Conservation (phyloP, 2,329 filamentous ascomycete species). For the Phaeosphaeria sp. region DNA sequence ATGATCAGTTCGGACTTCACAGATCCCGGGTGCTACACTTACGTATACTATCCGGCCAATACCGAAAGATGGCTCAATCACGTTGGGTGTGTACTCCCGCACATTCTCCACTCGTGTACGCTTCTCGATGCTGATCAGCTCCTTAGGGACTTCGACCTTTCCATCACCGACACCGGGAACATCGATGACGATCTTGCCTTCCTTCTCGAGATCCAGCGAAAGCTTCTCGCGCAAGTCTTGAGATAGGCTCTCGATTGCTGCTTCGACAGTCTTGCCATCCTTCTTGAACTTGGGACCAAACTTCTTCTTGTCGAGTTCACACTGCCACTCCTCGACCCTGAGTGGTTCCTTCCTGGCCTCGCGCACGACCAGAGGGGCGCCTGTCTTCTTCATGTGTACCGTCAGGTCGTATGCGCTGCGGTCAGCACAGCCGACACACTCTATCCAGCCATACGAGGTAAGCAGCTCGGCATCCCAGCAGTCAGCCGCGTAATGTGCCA, state of each 20-base stretch:
- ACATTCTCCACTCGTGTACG: slow-evolving; percentile 81
- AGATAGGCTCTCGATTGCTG: slow-evolving; percentile 74
- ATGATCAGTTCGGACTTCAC: slow-evolving; percentile 43
- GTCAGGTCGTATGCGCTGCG: slow-evolving; percentile 92
- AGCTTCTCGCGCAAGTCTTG: slow-evolving; percentile 85
- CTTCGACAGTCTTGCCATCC: slow-evolving; percentile 83
- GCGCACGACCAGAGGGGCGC: slow-evolving; percentile 82
- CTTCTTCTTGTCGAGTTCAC: slow-evolving; percentile 92
- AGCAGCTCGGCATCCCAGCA: slow-evolving; percentile 97
- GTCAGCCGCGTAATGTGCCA: slow-evolving; percentile 94
- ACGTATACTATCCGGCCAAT: slow-evolving; percentile 92
- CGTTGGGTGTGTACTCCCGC: slow-evolving; percentile 92
- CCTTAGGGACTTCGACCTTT: slow-evolving; percentile 79
- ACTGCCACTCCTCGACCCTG: slow-evolving; percentile 83
- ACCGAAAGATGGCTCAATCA: slow-evolving; percentile 97
- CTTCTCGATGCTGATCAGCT: slow-evolving; percentile 84
- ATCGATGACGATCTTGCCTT: slow-evolving; percentile 78
- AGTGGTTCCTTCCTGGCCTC: slow-evolving; percentile 80
- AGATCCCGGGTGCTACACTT: slow-evolving; percentile 11
- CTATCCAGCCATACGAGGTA: slow-evolving; percentile 95
- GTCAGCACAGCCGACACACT: slow-evolving; percentile 97
- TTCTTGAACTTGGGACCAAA: slow-evolving; percentile 94
- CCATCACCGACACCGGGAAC: slow-evolving; percentile 72
- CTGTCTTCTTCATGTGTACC: slow-evolving; percentile 92
- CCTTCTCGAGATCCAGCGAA: slow-evolving; percentile 72